Evolutionary conservation across 2,329 filamentous ascomycete genomes (phyloP), one percentile per base, ranked within the genome.

Genomic region (Microascus cirrosus): DNA sequence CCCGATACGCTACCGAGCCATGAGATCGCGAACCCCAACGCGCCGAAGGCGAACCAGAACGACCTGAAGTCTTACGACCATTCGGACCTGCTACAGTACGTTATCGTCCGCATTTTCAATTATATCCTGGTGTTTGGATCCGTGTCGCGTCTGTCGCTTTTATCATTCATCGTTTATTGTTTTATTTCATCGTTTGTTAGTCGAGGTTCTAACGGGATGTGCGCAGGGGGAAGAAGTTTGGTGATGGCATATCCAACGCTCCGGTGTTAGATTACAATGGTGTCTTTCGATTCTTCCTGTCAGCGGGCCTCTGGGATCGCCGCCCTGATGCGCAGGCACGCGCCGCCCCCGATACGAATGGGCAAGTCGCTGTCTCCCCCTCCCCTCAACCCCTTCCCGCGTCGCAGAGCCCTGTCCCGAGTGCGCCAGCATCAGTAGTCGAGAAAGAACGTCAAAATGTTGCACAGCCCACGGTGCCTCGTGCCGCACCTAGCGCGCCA

Each of bases 31-130:
- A 78, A 80, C 63, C 72, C 74, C 63, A 81, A 58, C 56, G 51
- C 52, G 76, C 74, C 63, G 81, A 85, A 73, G 73, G 71, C 66
- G 3, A 77, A 61, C 85, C 84, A 61, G 70, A 84, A 59, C 74
- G 80, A 64, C 76, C 76, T 53, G 77, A 57, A 57, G 32, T 22
- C 55, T n/a, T 57, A 57, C 55, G 48, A 57, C 25, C 55, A 57
- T 39, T 53, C 75, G 63, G 81, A 85, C 66, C 78, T 85, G 59
- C 69, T 80, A 64, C 77, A 81, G 83, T 86, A 81, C 60, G 82
- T 80, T 36, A 55, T 60, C 53, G 48, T 34, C n/a, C n/a, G n/a
- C 51, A 53, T 59, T 57, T 35, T 28, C 13, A 15, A 34, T 36
- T 36, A 22, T 50, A 50, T 8, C 22, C n/a, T 20, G 3, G 5